Evolutionary conservation across 805 yeast genomes (phyloP), one percentile per base, ranked within the genome.

Genomic region (Hyphopichia homilentoma): DNA sequence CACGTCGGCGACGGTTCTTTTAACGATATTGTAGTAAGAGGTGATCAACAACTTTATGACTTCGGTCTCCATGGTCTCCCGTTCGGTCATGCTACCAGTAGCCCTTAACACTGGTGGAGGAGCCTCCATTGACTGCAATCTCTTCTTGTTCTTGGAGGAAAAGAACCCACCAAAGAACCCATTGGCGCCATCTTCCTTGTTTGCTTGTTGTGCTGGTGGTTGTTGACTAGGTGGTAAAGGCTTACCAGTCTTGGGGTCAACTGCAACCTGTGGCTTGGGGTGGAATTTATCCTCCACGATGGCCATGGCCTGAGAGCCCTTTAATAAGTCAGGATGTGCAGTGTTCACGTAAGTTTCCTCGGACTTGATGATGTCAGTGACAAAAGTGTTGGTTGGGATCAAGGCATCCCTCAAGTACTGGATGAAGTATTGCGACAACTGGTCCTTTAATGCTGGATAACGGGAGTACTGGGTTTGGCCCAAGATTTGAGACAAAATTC

Each of bases 161-260:
- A 93, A 93, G 57, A 93, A 90, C 1, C 96, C 95, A 34, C 97
- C 96, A 59, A 93, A 93, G 65, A 90, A 93, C 4, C 97, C 95
- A 32, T 79, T 76, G 22, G 68, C 44, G 33, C 69, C 69, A 37
- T 84, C 82, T 18, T 71, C 76, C 21, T 60, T 60, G 6, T 47
- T 25, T 13, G 23, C 25, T 20, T 3, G 60, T 40, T 24, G 40
- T 50, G 49, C 49, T 63, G 46, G 54, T 41, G 50, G 42, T 34
- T 58, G 63, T 40, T 55, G 58, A 45, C 63, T 55, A 24, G 65
- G 68, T 39, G 79, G 70, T 40, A 82, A 54, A 24, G 94, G 85
- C 57, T 87, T 88, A 28, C 96, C 96, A 2, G 94, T 79, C 63
- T 87, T 85, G 36, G 95, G 93, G 59, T 85, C 95, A 33, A 86